A percentile compares a stretch with the other conserved stretches of the same genome.
These are phyloP conservation scores for Nannochloropsis salina DNA, from an alignment of 108 stramenopile genomes.

Conservation along the genomic window DNA sequence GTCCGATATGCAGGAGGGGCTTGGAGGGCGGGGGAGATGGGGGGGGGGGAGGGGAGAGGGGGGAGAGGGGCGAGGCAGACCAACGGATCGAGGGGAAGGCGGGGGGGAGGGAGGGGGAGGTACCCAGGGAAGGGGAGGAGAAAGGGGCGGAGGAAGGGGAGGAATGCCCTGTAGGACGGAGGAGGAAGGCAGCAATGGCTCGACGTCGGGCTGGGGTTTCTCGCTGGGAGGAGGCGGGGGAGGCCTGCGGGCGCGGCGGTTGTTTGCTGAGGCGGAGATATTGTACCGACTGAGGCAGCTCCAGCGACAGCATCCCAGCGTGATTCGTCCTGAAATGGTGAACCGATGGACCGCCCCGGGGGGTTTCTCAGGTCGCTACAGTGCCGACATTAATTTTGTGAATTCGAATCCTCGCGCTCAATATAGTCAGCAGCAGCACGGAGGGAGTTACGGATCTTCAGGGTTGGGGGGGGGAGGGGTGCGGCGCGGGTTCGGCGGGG, in stretches of 20 bases:
- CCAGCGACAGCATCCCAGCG: slow-evolving; percentile 16
- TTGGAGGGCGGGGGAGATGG: background rate
- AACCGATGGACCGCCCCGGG: background rate
- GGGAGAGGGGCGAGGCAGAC: background rate
- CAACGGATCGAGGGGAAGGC: background rate
- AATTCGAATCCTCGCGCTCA: background rate
- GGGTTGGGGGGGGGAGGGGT: background rate
- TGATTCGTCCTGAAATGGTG: background rate
- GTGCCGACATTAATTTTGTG: background rate
- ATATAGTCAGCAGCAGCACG: background rate
- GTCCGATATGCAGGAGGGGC: background rate
- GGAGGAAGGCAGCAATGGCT: background rate
- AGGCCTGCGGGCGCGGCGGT: background rate
- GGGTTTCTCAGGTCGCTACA: background rate
- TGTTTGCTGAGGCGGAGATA: slow-evolving; percentile 7
- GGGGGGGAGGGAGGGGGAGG: background rate
- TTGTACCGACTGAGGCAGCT: slow-evolving; percentile 12
- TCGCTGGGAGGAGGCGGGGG: background rate
- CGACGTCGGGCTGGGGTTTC: background rate
- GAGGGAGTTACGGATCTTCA: background rate
- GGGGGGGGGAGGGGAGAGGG: background rate
- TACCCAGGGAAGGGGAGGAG: background rate
- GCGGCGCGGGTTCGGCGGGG: background rate
- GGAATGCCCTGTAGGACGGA: background rate
- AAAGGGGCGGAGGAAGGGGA: background rate